Evolutionary conservation across 495 filamentous ascomycete genomes (phyloP).

Genomic region (Xanthoparmelia taractica): DNA sequence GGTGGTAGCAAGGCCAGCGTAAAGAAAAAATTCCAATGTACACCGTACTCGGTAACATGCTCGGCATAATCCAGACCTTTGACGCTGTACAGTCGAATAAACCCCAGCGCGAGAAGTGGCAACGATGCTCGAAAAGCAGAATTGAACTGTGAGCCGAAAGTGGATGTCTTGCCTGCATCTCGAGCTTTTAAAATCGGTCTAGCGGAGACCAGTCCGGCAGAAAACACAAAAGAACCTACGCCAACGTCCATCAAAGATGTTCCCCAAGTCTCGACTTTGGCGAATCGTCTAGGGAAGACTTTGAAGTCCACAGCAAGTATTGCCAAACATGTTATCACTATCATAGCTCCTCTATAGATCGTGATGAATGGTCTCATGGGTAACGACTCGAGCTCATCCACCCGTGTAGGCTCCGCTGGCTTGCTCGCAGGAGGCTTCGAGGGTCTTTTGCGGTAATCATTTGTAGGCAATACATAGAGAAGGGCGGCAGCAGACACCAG

Average conservation of each 20-base stretch:
- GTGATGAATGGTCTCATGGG: constrained; percentile 88
- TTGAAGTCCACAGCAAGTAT: constrained; percentile 97
- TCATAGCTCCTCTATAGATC: constrained; percentile 80
- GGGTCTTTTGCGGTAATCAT: constrained; percentile 42
- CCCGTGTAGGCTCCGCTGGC: constrained; percentile 27
- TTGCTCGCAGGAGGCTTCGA: constrained; percentile 45
- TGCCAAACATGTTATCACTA: constrained; percentile 83
- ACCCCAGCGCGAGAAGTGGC: constrained; percentile 71
- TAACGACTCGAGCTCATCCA: constrained; percentile 40
- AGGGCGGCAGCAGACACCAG: constrained; percentile 62
- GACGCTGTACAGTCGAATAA: constrained; percentile 77
- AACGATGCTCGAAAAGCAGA: constrained; percentile 68
- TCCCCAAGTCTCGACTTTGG: constrained; percentile 97
- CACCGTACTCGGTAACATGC: constrained; percentile 95
- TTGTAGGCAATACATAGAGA: constrained; percentile 45
- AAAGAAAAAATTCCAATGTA: constrained; percentile 99
- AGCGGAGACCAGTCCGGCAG: constrained; percentile 84
- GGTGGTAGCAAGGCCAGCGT: constrained; percentile 84
- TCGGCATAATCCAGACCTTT: constrained; percentile 95
- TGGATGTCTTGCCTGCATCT: constrained; percentile 38
- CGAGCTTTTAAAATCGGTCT: constrained; percentile 72
- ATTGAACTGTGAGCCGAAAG: constrained; percentile 49
- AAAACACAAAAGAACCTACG: constrained; percentile 96
- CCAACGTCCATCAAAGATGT: constrained; percentile 97
- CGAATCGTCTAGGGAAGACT: constrained; percentile 87